Base-by-base conservation (phyloP, 129 eudicot species). In the Flaveria sonorensis region DNA sequence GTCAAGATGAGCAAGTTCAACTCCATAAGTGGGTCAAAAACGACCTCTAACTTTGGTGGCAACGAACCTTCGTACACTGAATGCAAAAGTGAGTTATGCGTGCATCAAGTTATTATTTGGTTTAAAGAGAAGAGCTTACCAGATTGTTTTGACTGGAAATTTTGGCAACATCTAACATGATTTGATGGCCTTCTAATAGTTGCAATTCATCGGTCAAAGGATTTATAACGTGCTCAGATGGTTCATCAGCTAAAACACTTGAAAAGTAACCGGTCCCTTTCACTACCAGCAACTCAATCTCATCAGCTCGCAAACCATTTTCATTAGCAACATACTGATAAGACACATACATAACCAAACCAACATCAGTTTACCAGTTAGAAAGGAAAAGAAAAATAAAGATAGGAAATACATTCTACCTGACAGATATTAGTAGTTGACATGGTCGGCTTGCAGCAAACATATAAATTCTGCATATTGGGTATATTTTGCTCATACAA, bases 311-410 rank as follows among this genome's bases (percentile, higher is more conserved):
- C 52, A 75, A 48, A 60, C 82, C 68, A 18, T 80, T 89, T 76
- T 82, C 81, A 59, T 21, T 21, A 26, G 97, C 88, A 64, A 86
- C 86, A 83, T 84, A 77, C 97, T 93, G 90, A 83, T 73, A 10
- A 57, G 7, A 69, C 73, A 75, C 42, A 45, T 47, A 67, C 66
- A 68, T 68, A 51, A 46, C 52, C 36, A 61, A 65, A 70, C 60
- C 26, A 39, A 63, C 52, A 59, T 62, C 56, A 79, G 67, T 16
- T 16, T 62, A 66, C 51, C 23, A 21, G 12, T 28, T 2, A 39
- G 26, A 66, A 8, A 13, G 16, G 14, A 16, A 72, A 51, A 60
- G 47, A 48, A 30, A 64, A 24, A 77, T 24, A 24, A 36, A 66
- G 12, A 62, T 8, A 63, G 66, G 23, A 70, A 15, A 53, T 19